Evolutionary conservation across 257 asterid species (phyloP), one percentile per base, ranked within the genome.

Genomic region (Eucommia ulmoides): DNA sequence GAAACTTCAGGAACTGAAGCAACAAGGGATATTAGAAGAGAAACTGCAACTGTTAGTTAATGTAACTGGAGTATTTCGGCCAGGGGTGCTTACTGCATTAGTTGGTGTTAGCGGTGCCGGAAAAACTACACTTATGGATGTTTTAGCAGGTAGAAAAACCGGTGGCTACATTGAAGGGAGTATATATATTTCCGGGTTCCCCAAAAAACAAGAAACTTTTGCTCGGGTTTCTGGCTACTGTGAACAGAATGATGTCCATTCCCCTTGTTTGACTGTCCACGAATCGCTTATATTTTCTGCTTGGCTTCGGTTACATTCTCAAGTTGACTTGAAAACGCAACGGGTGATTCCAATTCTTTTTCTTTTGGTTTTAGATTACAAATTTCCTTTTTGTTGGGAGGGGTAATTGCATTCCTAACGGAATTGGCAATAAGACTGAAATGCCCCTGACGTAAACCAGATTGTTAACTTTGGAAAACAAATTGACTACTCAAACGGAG

Each of bases 91-190:
- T 59, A 88, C 97, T 25, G 97, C 97, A 44, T 67, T 88, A 52
- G 75, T 88, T 49, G 97, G 97, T 21, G 95, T 88, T 10, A 88
- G 95, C 49, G 97, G 97, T 24, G 97, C 97, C 53, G 97, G 93
- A n/a, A 88, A 88, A 73, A 88, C 95, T 22, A 88, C 97, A 52
- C 81, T 88, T 45, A 79, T 88, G 97, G 97, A 88, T 66, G 97
- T 84, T 50, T 77, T 88, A 58, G 88, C 97, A n/a, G 95, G 94
- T 47, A 58, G 97, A 61, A 88, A 88, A 74, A 88, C 95, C 0
- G 95, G 95, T 0, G 97, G 97, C 22, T 74, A 79, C 56, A 79
- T 84, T 15, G 69, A 76, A 70, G 97, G 97, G 53, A 60, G 45
- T 8, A 74, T 81, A 52, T 71, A 67, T 22, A 75, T 88, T 51